Evolutionary conservation across 1,139 yeast species (phyloP).

Genomic region (Pichia sp.): DNA sequence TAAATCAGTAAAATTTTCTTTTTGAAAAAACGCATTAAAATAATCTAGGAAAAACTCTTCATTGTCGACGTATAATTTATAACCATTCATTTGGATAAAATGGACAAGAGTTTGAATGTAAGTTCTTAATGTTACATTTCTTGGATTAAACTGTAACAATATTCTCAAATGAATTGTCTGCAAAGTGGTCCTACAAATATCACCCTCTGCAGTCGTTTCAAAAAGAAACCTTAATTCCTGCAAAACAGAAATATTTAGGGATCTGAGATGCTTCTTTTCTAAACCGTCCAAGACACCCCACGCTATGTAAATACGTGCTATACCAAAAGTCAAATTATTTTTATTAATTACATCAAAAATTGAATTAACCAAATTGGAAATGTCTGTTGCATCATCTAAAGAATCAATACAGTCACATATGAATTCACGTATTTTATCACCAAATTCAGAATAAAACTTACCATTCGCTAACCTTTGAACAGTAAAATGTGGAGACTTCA

Average conservation of each 20-base stretch:
- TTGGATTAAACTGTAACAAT: constrained; percentile 31
- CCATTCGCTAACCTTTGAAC: constrained; percentile 30
- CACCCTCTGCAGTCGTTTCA: constrained; percentile 55
- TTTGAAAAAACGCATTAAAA: constrained; percentile 21
- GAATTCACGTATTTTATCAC: constrained; percentile 44
- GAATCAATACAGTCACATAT: constrained; percentile 37
- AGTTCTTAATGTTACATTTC: constrained; percentile 23
- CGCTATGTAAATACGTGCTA: constrained; percentile 59
- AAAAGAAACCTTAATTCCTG: constrained; percentile 39
- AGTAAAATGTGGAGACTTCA: constrained; percentile 59
- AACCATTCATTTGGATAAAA: constrained; percentile 41
- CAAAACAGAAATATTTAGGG: constrained; percentile 32
- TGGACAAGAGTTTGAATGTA: constrained; percentile 34
- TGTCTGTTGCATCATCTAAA: constrained; percentile 30
- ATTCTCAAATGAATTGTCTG: constrained; percentile 48
- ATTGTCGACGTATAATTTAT: constrained; percentile 33
- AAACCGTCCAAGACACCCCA: constrained; percentile 56
- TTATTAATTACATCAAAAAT: constrained; percentile 43
- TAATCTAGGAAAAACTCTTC: constrained; percentile 31
- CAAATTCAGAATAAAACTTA: constrained; percentile 47
- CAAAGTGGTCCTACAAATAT: constrained; percentile 42
- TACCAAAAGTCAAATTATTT: constrained; percentile 55
- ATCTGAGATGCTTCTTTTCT: constrained; percentile 22
- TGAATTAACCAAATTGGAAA: constrained; percentile 27
- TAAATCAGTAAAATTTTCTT: constrained; percentile 14